phyloP scores from a whole-genome alignment of 2,329 filamentous ascomycete genomes.

The Scedosporium aurantiacum region DNA sequence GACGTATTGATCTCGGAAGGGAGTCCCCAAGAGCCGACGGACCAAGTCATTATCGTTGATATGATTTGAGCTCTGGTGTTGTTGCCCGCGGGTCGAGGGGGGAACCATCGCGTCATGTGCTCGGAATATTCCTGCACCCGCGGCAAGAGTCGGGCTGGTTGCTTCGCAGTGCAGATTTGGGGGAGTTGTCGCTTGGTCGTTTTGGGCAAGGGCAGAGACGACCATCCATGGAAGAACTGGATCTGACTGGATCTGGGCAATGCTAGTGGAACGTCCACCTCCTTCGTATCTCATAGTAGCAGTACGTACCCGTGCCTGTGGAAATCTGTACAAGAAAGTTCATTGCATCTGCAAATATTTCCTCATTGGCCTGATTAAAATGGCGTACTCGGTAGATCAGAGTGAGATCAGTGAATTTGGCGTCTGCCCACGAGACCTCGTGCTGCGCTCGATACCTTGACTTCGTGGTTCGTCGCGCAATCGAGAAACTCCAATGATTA shows the following conservation, averaged over 20 bases:
- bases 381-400: too few relatives aligned
- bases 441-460: too few relatives aligned
- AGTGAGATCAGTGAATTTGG: too few relatives aligned
- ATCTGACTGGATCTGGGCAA: not conserved
- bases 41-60: too few relatives aligned
- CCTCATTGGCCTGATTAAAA: not conserved
- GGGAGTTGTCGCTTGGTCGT: not conserved
- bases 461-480: too few relatives aligned
- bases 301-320: not conserved
- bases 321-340: not conserved
- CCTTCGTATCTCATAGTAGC: not conserved
- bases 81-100: not conserved
- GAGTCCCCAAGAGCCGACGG: too few relatives aligned
- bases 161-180: not conserved
- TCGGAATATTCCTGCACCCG: not conserved
- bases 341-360: not conserved
- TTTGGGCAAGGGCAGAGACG: not conserved
- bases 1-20: too few relatives aligned
- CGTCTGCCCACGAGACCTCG: too few relatives aligned
- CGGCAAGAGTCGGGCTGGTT: not conserved
- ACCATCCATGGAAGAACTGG: not conserved
- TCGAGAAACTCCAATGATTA: not conserved
- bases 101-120: not conserved
- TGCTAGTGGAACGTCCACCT: not conserved
- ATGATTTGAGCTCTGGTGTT: not conserved